A percentile compares a stretch with the other conserved stretches of the same genome.
Conservation (phyloP, 768 basidiomycete genomes). For the Strobilomyces confusus region DNA sequence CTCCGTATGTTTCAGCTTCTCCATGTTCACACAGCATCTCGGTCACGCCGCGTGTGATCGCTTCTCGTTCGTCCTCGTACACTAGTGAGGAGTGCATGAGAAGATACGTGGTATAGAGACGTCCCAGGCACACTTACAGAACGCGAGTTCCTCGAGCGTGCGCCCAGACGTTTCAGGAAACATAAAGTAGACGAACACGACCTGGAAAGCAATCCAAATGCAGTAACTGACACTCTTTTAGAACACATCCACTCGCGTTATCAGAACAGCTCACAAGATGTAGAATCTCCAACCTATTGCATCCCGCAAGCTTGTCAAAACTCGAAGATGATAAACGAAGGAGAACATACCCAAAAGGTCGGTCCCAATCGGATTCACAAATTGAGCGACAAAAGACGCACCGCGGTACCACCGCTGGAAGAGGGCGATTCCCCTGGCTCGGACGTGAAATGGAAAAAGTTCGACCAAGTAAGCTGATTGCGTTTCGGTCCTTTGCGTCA, state of each 20-base stretch:
- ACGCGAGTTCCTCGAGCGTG: constrained; percentile 26
- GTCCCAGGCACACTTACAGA: constrained; percentile 5
- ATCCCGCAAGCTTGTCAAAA: not conserved
- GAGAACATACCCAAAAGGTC: not conserved
- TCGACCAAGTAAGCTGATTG: constrained; percentile 26
- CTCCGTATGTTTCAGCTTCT: too few relatives aligned
- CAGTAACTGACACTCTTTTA: not conserved
- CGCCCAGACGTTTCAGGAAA: constrained; percentile 2
- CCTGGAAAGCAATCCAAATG: not conserved
- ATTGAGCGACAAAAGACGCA: constrained; percentile 7
- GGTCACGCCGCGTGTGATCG: not conserved
- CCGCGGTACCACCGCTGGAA: constrained; percentile 57
- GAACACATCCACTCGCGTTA: not conserved
- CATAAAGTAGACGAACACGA: constrained; percentile 1
- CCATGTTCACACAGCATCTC: too few relatives aligned
- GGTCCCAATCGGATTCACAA: constrained; percentile 20
- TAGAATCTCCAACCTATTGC: not conserved
- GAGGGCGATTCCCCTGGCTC: constrained; percentile 28
- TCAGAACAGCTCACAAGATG: not conserved
- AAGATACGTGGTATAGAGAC: not conserved
- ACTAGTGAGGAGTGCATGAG: not conserved
- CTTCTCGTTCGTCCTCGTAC: not conserved
- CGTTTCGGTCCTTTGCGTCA: not conserved
- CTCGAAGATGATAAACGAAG: too few relatives aligned
- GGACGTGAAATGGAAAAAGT: not conserved